Evolutionary conservation across 352 stramenopile genomes (phyloP).

Genomic region (Pythium oligandrum): DNA sequence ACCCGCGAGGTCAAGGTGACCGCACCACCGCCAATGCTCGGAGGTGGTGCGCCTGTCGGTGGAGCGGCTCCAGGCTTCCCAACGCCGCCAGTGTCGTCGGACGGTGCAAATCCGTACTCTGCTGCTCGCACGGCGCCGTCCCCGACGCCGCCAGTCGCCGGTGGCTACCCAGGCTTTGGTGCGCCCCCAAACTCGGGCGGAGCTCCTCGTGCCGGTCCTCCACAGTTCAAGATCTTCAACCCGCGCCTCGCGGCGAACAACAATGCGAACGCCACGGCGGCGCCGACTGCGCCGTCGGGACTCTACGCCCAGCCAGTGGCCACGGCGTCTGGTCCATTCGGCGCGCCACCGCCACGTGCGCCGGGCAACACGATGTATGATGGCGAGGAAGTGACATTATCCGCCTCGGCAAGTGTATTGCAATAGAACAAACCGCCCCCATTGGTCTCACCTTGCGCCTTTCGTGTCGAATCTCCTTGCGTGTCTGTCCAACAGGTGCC

Average conservation of each 20-base stretch:
- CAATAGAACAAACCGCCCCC: constrained; percentile 35
- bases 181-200: constrained; percentile 20
- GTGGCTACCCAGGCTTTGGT: constrained; percentile 33
- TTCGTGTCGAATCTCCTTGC: background rate
- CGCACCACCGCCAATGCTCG: constrained; percentile 50
- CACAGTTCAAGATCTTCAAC: constrained; percentile 89
- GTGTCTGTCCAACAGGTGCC: background rate
- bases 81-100: constrained; percentile 6
- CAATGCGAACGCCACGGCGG: constrained; percentile 14
- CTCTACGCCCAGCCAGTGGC: constrained; percentile 2
- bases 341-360: constrained; percentile 9
- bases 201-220: constrained; percentile 16
- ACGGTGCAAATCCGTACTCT: constrained; percentile 58
- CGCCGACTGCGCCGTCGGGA: constrained; percentile 10
- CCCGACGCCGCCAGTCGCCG: constrained; percentile 9
- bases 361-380: no score
- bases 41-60: constrained; percentile 10
- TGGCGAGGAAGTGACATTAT: constrained; percentile 46
- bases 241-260: constrained; percentile 50
- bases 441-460: background rate
- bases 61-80: background rate
- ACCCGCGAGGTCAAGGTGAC: constrained; percentile 75
- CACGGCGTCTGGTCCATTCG: constrained; percentile 19
- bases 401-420: constrained; percentile 58
- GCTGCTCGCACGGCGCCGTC: constrained; percentile 24